These are phyloP conservation scores for Colletotrichum euphorbiae DNA, from an alignment of 2,329 filamentous ascomycete genomes.

Conservation along the genomic window DNA sequence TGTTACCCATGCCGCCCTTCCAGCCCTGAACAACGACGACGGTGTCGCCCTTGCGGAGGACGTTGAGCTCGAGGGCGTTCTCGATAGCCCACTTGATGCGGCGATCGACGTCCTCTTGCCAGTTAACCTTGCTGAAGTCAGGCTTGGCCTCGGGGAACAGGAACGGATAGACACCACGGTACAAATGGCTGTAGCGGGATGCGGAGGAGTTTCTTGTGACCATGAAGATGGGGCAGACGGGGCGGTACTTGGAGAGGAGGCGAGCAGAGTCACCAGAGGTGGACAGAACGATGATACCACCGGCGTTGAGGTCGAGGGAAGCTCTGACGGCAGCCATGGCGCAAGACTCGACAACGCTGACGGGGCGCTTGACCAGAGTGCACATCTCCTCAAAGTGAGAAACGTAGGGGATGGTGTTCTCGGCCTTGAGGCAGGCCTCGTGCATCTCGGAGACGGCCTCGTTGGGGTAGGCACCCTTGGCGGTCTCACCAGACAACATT, in stretches of 20 bases:
- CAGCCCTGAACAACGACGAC: conserved; percentile 90
- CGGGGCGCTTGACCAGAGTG: conserved; percentile 83
- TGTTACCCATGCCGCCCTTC: conserved; percentile 92
- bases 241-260: conserved; percentile 97
- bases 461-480: conserved; percentile 94
- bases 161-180: conserved; percentile 98
- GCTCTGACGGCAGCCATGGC: conserved; percentile 97
- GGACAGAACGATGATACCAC: conserved; percentile 94
- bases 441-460: conserved; percentile 98
- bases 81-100: conserved; percentile 97
- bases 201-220: conserved; percentile 88
- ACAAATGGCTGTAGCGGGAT: conserved; percentile 91
- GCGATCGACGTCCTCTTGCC: conserved; percentile 98
- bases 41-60: conserved; percentile 77
- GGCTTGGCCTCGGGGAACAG: conserved; percentile 93
- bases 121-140: conserved; percentile 91
- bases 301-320: conserved; percentile 94
- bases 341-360: conserved; percentile 90
- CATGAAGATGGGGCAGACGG: conserved; percentile 99
- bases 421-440: conserved; percentile 94
- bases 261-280: conserved; percentile 96
- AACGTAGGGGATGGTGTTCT: conserved; percentile 97
- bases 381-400: conserved; percentile 96
- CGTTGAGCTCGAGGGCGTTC: conserved; percentile 84
- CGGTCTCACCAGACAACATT: conserved; percentile 99